Base-by-base conservation (phyloP, 2,329 filamentous ascomycete genomes). In the Sclerotinia subarctica region DNA sequence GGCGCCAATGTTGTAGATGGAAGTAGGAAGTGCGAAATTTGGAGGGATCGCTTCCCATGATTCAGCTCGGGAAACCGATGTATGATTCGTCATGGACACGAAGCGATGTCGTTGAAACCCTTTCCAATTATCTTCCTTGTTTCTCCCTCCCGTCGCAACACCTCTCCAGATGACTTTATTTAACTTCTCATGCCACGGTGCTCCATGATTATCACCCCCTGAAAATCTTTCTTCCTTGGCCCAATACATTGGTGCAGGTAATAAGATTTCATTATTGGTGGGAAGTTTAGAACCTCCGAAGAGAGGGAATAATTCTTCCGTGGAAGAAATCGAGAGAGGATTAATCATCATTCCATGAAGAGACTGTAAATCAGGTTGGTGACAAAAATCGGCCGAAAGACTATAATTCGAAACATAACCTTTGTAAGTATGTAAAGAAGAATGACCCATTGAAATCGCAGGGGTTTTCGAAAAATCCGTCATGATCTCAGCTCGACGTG, bases 181-280 rank as follows among this genome's bases (percentile, higher is more conserved):
- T 46, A 78, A 78, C 78, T 91, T 91, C 29, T 81, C 73, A 1
- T 79, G 75, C 88, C 89, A 90, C 3, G 79, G 75, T 3, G 82
- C 78, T 49, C 88, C 88, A 69, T 85, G 84, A n/a, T 80, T 77
- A 29, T 81, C 77, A 59, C 84, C 83, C 62, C 87, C 88, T 3
- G 83, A 83, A 76, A 89, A 90, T 57, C 85, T 82, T n/a, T 82
- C 80, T 71, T 89, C 85, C 13, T 83, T 78, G 75, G 82, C 82
- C 72, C 88, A 84, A 75, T 91, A 90, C 84, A 87, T 87, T 71
- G 84, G 85, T 3, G 86, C 86, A 0, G 87, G 87, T 69, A 89
- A 86, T 53, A 89, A 79, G 67, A 89, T 88, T 73, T 89, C 87
- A 70, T 87, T 88, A 74, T 89, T 89, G 66, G 85, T 82, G 21